Percentiles rank a stretch among this genome's conserved stretches.
Evolutionary conservation across 805 yeast genomes (phyloP).

Genomic region (Yarrowia hollandica): DNA sequence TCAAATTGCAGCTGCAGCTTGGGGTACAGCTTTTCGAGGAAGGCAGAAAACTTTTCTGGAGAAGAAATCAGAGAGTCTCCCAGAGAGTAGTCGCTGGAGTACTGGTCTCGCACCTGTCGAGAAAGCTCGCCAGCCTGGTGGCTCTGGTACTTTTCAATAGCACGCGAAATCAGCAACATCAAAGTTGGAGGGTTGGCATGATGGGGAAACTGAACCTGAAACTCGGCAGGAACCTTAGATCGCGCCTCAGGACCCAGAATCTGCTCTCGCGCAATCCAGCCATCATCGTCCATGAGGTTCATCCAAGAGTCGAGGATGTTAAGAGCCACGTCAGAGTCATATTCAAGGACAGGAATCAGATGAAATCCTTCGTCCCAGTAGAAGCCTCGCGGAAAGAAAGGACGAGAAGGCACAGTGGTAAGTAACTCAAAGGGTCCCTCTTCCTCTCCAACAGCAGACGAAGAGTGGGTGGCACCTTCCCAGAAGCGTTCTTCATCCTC

Average conservation of each 20-base stretch:
- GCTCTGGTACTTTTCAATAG: conserved; percentile 46
- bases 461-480: conserved; percentile 36
- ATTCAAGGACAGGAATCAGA: conserved; percentile 73
- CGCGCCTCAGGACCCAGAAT: conserved; percentile 91
- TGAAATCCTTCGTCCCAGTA: conserved; percentile 99
- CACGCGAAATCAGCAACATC: conserved; percentile 56
- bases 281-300: conserved; percentile 76
- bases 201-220: conserved; percentile 80
- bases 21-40: conserved; percentile 65
- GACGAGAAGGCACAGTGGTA: conserved; percentile 85
- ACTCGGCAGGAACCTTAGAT: conserved; percentile 79
- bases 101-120: conserved; percentile 9
- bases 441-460: conserved; percentile 34
- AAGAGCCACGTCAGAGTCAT: conserved; percentile 77
- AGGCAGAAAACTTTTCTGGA: conserved; percentile 29
- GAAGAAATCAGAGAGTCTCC: conserved; percentile 12
- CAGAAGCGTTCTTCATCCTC: conserved; percentile 56
- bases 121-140: conserved; percentile 2
- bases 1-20: conserved; percentile 72
- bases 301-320: conserved; percentile 90
- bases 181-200: conserved; percentile 96
- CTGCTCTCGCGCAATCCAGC: conserved; percentile 97
- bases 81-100: background rate
- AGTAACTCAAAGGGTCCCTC: conserved; percentile 81
- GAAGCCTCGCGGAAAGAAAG: conserved; percentile 94